Evolutionary conservation across 1,284 basidiomycete species (phyloP).

Genomic region (Entoloma clypeatum): DNA sequence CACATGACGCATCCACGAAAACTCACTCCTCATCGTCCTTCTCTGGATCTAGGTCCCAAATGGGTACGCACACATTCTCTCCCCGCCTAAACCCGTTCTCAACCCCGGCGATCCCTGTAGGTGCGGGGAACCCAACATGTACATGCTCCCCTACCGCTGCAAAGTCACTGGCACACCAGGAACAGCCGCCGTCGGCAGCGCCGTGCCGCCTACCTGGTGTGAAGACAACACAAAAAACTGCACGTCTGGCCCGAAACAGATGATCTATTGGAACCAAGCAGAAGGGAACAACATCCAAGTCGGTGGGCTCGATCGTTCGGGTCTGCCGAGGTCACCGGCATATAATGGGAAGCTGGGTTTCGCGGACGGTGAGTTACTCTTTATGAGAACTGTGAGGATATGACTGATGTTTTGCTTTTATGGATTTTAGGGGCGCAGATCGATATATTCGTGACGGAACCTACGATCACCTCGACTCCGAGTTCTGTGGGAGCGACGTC

Average conservation of each 20-base stretch:
- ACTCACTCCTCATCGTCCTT: neutral
- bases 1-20: too few relatives aligned
- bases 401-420: neutral
- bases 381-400: neutral
- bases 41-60: conserved; percentile 13
- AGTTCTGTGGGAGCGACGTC: conserved; percentile 3
- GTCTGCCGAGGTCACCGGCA: conserved; percentile 35
- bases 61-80: conserved; percentile 17
- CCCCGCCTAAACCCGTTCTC: neutral
- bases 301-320: conserved; percentile 33
- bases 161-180: conserved; percentile 36
- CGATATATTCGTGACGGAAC: conserved; percentile 16
- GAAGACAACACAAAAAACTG: conserved; percentile 37
- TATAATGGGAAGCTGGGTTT: conserved; percentile 45
- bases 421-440: conserved; percentile 20
- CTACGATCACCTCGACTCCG: conserved; percentile 16
- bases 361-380: conserved; percentile 32
- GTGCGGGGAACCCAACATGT: conserved; percentile 47
- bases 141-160: conserved; percentile 39
- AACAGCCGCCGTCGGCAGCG: conserved; percentile 32
- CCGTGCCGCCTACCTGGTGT: conserved; percentile 42
- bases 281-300: conserved; percentile 43
- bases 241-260: conserved; percentile 42
- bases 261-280: conserved; percentile 45
- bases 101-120: conserved; percentile 25